A percentile compares a stretch with the other conserved stretches of the same genome.
Conservation (phyloP, 495 filamentous ascomycete genomes). For the Massariosphaeria phaeospora region DNA sequence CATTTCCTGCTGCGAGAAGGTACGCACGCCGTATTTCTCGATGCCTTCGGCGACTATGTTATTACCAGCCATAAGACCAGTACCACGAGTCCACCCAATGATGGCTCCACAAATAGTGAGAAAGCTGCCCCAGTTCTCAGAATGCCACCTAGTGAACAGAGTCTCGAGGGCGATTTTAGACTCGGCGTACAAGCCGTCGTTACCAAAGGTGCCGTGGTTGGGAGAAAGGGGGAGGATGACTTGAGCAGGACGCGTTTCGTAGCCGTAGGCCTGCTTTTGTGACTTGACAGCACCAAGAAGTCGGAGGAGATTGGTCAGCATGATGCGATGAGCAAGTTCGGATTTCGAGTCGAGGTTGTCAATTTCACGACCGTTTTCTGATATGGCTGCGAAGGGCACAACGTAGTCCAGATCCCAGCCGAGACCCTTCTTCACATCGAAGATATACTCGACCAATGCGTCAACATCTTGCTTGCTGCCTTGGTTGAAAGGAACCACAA, state of each 20-base stretch:
- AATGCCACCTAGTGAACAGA: conserved; percentile 97
- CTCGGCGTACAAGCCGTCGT: conserved; percentile 96
- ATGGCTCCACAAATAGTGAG: conserved; percentile 98
- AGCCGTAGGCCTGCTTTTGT: conserved; percentile 79
- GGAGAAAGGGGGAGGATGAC: conserved; percentile 94
- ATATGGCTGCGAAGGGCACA: conserved; percentile 94
- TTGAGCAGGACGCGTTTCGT: conserved; percentile 91
- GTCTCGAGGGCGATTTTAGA: conserved; percentile 96
- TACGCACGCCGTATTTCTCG: conserved; percentile 92
- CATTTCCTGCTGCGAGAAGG: conserved; percentile 99
- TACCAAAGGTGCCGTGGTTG: conserved; percentile 98
- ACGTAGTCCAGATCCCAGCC: conserved; percentile 98
- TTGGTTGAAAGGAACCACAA: conserved; percentile 98
- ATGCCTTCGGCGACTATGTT: conserved; percentile 97
- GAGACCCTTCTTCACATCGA: conserved; percentile 91
- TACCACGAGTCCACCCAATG: conserved; percentile 98
- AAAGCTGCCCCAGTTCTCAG: conserved; percentile 95
- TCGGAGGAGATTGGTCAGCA: conserved; percentile 94
- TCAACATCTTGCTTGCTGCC: conserved; percentile 97
- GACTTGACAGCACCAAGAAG: conserved; percentile 86
- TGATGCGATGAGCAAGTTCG: conserved; percentile 96
- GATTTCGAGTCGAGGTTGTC: conserved; percentile 97
- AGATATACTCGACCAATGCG: conserved; percentile 89
- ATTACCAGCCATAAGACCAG: conserved; percentile 96
- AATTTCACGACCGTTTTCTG: conserved; percentile 96